Evolutionary conservation across 176 grass and related monocot genomes (phyloP).

Genomic region (Oryza officinalis): DNA sequence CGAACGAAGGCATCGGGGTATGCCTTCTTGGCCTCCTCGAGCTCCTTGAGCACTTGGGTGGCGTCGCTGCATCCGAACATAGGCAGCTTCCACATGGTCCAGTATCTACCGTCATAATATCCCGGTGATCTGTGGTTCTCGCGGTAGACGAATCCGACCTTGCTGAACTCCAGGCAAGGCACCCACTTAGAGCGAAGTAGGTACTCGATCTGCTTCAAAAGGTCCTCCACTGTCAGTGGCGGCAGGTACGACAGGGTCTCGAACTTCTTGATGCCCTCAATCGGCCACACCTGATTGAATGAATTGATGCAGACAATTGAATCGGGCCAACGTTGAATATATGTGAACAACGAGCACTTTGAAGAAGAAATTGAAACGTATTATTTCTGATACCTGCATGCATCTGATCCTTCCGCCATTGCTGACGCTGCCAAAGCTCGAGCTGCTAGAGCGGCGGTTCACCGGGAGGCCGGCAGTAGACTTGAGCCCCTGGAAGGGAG

Average conservation of each 20-base stretch:
- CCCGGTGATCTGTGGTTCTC: slow-evolving; percentile 35
- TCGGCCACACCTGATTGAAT: slow-evolving; percentile 3
- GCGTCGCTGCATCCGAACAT: slow-evolving; percentile 52
- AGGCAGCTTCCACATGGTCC: slow-evolving; percentile 60
- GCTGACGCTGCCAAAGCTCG: neutral
- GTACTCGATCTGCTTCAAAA: slow-evolving; percentile 42
- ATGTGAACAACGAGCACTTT: no score
- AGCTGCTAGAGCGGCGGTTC: neutral
- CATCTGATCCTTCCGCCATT: slow-evolving; percentile 17
- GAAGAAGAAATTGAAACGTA: no score
- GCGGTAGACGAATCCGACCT: slow-evolving; percentile 39
- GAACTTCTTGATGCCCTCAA: slow-evolving; percentile 11
- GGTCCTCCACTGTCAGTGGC: neutral
- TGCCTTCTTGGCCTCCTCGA: slow-evolving; percentile 42
- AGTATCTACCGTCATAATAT: slow-evolving; percentile 49
- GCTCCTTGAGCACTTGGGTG: slow-evolving; percentile 30
- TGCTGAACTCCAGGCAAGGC: slow-evolving; percentile 34
- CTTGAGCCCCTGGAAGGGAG: slow-evolving; percentile 22
- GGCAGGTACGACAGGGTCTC: slow-evolving; percentile 42
- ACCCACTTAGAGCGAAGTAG: slow-evolving; percentile 23
- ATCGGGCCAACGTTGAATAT: no score
- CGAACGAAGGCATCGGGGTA: slow-evolving; percentile 50
- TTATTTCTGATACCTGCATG: neutral
- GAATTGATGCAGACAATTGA: no score
- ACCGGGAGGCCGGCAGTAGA: neutral